Base-by-base conservation (phyloP, 1,139 yeast species). In the Saccharomyces hybrid region DNA sequence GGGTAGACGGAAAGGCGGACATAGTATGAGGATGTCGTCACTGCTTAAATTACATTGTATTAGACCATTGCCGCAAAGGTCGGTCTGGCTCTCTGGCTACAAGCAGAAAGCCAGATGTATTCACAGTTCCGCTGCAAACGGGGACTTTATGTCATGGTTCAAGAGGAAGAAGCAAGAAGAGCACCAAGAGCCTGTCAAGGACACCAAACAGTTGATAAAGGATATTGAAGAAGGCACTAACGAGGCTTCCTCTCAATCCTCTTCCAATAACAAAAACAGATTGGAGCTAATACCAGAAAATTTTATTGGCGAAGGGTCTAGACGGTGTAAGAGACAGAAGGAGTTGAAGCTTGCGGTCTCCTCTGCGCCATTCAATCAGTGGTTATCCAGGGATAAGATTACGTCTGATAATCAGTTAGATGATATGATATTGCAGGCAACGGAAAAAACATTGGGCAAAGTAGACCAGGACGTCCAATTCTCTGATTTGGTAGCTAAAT, bases 401-500 rank as follows among this genome's bases (percentile, higher is more conserved):
- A 60, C 57, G 44, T 61, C 60, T 6, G 58, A 58, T 38, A 59
- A 61, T 11, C 61, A 62, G 16, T 62, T 71, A 46, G 60, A 70
- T 28, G 52, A 64, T 19, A 50, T 72, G 11, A 55, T 64, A 25
- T 50, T 55, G 1, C 63, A 65, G 11, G 51, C 62, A 26, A 34
- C 46, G 13, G 26, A 47, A 38, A 46, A 46, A 32, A 47, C 47
- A 13, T 23, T 38, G 13, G 46, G 47, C 28, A 19, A 28, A 2
- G 53, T 32, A 9, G 16, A 13, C n/a, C 49, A 61, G 14, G 48
- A 44, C 13, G 57, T 44, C 3, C 47, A 63, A 6, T 62, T 78
- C 49, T 68, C 73, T 49, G 84, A 86, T 64, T 74, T 88, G 55
- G 61, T 70, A n/a, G 68, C 74, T 55, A 78, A 95, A 65, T 88